Percentiles rank a stretch among this genome's conserved stretches.
phyloP scores from a whole-genome alignment of 1,284 basidiomycete species.

The Moesziomyces sp. region DNA sequence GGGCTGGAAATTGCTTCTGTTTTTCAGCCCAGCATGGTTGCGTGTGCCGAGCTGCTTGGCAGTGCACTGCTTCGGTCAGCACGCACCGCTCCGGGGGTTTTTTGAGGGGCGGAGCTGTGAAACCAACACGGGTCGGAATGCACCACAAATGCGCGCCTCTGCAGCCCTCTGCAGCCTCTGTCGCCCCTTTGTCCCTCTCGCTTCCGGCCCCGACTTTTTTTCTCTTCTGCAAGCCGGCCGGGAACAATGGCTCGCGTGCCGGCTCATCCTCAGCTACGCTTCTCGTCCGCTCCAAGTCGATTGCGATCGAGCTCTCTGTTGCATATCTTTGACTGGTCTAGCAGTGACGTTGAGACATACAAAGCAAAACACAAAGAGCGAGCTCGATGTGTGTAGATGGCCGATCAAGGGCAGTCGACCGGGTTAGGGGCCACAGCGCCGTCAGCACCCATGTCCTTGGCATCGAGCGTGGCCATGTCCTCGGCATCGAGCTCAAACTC shows the following conservation, averaged over 20 bases:
- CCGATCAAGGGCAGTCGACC: slow-evolving; percentile 24
- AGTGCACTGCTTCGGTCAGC: background rate
- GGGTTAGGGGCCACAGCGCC: slow-evolving; percentile 44
- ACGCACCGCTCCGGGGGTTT: background rate
- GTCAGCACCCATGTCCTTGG: slow-evolving; percentile 32
- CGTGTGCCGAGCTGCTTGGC: background rate
- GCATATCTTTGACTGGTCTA: background rate
- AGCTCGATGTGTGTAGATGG: background rate
- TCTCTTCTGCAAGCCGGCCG: no score
- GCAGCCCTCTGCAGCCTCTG: no score
- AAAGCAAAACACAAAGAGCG: no score
- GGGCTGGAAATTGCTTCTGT: no score
- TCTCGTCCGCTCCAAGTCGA: no score
- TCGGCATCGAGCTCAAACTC: slow-evolving; percentile 43
- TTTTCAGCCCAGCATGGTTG: background rate
- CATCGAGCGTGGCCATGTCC: slow-evolving; percentile 39
- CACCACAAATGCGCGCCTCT: no score
- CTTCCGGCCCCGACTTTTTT: no score
- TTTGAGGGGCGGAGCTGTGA: background rate
- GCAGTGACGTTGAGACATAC: no score
- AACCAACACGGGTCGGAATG: background rate
- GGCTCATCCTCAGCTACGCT: no score
- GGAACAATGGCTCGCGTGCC: no score
- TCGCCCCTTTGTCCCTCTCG: no score
- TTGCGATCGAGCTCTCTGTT: no score